Evolutionary conservation across 2,329 filamentous ascomycete species (phyloP).

Genomic region (Xylariaceae sp.): DNA sequence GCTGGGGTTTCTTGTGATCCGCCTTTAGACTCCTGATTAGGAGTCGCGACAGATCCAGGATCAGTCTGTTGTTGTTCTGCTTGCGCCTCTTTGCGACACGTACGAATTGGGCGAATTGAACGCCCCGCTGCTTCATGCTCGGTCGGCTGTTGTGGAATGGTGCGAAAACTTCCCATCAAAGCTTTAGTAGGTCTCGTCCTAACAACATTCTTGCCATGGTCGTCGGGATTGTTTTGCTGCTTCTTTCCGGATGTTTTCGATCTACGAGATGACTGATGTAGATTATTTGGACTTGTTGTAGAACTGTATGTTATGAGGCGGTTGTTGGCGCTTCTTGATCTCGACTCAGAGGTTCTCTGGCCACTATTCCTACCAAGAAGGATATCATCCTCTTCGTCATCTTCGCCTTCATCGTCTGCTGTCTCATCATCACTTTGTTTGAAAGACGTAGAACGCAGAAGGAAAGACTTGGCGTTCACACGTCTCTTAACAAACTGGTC

Average conservation of each 20-base stretch:
- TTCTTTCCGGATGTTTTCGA: not conserved
- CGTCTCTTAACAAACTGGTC: constrained; percentile 14
- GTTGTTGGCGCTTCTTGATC: constrained; percentile 6
- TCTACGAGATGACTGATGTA: not conserved
- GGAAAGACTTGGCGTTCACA: constrained; percentile 19
- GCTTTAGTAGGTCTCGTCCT: not conserved
- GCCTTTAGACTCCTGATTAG: not conserved
- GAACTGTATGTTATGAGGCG: not conserved
- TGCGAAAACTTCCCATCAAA: not conserved
- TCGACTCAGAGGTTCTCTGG: not conserved
- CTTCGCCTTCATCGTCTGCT: constrained; percentile 13
- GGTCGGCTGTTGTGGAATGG: not conserved
- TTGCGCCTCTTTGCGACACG: constrained; percentile 2
- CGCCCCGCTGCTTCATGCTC: not conserved
- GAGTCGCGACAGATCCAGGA: not conserved
- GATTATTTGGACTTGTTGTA: not conserved
- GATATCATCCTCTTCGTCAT: constrained; percentile 26
- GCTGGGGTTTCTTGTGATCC: constrained; percentile 1
- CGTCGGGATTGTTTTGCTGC: not conserved
- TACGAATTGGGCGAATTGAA: not conserved
- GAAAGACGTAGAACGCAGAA: constrained; percentile 3
- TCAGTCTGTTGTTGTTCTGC: not conserved
- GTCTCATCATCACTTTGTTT: constrained; percentile 11
- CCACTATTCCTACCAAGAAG: constrained; percentile 18
- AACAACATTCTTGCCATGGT: not conserved